Base-by-base conservation (phyloP, 495 filamentous ascomycete genomes). In the Lepidopterella palustris region DNA sequence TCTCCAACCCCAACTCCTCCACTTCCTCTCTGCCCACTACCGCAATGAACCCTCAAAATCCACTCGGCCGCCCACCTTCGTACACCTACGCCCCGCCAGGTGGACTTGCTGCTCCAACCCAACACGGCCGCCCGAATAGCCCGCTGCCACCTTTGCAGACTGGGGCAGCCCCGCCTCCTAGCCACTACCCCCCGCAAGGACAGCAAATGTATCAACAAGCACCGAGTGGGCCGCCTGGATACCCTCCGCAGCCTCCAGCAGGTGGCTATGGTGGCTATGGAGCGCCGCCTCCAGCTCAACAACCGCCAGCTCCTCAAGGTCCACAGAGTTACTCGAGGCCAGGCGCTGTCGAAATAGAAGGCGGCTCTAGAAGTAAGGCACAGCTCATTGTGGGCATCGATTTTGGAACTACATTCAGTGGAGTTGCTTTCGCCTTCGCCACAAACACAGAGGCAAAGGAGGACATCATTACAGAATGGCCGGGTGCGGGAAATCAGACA, bases 341-440 rank as follows among this genome's bases (percentile, higher is more conserved):
- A 21, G 76, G 80, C 51, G 82, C 82, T 54, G 87, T 86, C 32
- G 95, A 97, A 72, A 87, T 96, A 24, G 91, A 96, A 65, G 90
- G 88, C 26, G 87, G 84, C 55, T 89, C 87, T 67, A 81, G 89
- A 68, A 88, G 82, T 70, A 89, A 88, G 72, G 84, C 87, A 21
- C 86, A 89, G 77, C 76, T 90, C 60, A 90, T 90, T 68, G 86
- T 89, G 55, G 86, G 86, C 55, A 89, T 89, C 68, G 86, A 90
- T 68, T 90, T 90, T 77, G 87, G 85, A 53, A 88, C 85, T 25
- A 88, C 85, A 4, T 88, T 88, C 72, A 87, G 85, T 13, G 85
- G 85, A 63, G 85, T 88, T 45, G 85, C 85, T 23, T 88, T 87
- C 66, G 85, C 84, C 3, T 87, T 87, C 66, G 84, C 83, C n/a